A percentile compares a stretch with the other conserved stretches of the same genome.
These are phyloP conservation scores for Neurospora sp. DNA, from an alignment of 495 filamentous ascomycete species.

Conservation along the genomic window DNA sequence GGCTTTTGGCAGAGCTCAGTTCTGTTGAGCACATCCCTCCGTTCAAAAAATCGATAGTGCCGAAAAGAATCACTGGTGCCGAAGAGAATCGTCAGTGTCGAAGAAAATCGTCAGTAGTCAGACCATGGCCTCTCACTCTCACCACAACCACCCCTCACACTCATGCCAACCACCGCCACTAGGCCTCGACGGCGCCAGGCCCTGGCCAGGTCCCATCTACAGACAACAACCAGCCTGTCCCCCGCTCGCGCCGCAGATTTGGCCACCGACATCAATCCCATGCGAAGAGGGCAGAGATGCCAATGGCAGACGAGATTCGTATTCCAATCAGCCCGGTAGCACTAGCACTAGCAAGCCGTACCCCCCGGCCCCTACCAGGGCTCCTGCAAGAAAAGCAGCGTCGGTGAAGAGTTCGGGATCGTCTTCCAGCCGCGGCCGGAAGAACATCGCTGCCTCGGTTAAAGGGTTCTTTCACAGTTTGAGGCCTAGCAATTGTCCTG, in stretches of 20 bases:
- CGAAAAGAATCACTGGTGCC: too few relatives aligned
- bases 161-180: background rate
- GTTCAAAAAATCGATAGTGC: too few relatives aligned
- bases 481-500: constrained; percentile 31
- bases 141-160: background rate
- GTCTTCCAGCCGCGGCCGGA: background rate
- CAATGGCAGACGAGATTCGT: background rate
- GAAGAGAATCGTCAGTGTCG: background rate
- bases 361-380: background rate
- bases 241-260: background rate
- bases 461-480: constrained; percentile 24
- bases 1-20: background rate
- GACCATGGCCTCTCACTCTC: background rate
- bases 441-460: constrained; percentile 10
- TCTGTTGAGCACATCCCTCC: background rate
- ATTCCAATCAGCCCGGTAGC: background rate
- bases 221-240: background rate
- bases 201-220: background rate
- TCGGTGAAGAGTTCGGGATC: background rate
- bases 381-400: background rate
- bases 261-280: background rate
- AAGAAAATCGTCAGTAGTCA: background rate
- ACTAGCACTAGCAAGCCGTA: background rate
- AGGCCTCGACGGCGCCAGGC: background rate
- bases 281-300: background rate